Percentiles rank a stretch among this genome's conserved stretches.
phyloP scores from a whole-genome alignment of 768 basidiomycete species.

The Cystobasidium ongulense region DNA sequence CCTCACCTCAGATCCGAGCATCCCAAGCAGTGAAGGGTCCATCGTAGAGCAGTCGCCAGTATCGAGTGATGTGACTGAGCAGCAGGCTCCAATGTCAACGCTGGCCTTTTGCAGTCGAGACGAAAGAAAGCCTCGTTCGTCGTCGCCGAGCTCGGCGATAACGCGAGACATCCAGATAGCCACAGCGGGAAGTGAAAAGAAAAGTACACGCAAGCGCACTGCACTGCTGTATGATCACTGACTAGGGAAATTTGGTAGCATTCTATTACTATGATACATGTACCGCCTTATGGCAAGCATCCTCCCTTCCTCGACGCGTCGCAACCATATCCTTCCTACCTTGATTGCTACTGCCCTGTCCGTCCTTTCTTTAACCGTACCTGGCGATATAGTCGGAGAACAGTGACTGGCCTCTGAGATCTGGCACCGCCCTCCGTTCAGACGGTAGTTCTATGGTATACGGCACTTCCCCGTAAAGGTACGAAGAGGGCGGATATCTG shows the following conservation, averaged over 20 bases:
- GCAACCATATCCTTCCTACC: too few relatives aligned
- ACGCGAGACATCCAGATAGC: background rate
- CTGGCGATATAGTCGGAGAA: too few relatives aligned
- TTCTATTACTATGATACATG: background rate
- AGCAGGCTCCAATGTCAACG: background rate
- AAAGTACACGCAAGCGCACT: background rate
- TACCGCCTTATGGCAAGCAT: too few relatives aligned
- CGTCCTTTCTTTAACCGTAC: too few relatives aligned
- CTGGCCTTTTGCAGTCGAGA: background rate
- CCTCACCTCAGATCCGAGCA: background rate
- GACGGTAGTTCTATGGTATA: background rate
- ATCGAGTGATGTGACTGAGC: background rate
- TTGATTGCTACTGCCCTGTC: too few relatives aligned
- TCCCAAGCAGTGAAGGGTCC: background rate
- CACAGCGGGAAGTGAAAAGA: background rate
- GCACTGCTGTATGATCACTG: background rate
- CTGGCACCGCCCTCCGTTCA: too few relatives aligned
- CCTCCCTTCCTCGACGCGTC: too few relatives aligned
- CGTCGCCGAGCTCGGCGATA: conserved; percentile 5
- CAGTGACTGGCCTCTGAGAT: too few relatives aligned
- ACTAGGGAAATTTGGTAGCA: too few relatives aligned
- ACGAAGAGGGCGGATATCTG: background rate
- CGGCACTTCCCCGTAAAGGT: background rate
- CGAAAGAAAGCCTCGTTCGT: background rate
- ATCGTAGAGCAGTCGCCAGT: background rate